phyloP scores from a whole-genome alignment of 1,139 yeast species.

The Diutina ranongensis region DNA sequence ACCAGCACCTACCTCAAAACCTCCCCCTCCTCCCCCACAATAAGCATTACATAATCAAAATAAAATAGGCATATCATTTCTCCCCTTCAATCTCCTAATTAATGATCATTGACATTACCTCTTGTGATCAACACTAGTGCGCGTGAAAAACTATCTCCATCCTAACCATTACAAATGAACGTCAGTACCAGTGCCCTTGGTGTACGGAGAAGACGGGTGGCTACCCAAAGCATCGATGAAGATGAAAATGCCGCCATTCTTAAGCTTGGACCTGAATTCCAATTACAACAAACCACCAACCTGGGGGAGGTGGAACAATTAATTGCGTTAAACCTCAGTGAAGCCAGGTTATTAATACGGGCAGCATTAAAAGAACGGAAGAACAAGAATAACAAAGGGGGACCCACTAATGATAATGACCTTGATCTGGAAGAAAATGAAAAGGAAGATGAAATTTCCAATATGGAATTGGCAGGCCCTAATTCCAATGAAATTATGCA shows the following conservation, averaged over 20 bases:
- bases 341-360: constrained; percentile 79
- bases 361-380: constrained; percentile 81
- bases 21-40: constrained; percentile 7
- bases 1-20: constrained; percentile 7
- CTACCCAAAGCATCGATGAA: constrained; percentile 54
- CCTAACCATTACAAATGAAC: constrained; percentile 63
- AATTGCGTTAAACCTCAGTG: constrained; percentile 78
- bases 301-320: constrained; percentile 68
- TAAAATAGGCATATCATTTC: no score
- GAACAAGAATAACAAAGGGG: constrained; percentile 25
- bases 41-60: no score
- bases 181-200: constrained; percentile 84
- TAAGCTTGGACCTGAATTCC: constrained; percentile 89
- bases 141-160: not conserved
- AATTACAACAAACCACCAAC: constrained; percentile 66
- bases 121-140: not conserved
- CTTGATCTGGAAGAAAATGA: constrained; percentile 30
- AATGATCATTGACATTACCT: no score
- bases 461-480: constrained; percentile 60
- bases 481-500: constrained; percentile 62
- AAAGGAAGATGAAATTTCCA: constrained; percentile 52
- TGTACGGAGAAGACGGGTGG: constrained; percentile 53
- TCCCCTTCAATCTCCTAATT: no score
- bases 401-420: constrained; percentile 9
- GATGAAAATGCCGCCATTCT: constrained; percentile 87